Evolutionary conservation across 768 basidiomycete species (phyloP), one percentile per base, ranked within the genome.

Genomic region (Lentinula detonsa): DNA sequence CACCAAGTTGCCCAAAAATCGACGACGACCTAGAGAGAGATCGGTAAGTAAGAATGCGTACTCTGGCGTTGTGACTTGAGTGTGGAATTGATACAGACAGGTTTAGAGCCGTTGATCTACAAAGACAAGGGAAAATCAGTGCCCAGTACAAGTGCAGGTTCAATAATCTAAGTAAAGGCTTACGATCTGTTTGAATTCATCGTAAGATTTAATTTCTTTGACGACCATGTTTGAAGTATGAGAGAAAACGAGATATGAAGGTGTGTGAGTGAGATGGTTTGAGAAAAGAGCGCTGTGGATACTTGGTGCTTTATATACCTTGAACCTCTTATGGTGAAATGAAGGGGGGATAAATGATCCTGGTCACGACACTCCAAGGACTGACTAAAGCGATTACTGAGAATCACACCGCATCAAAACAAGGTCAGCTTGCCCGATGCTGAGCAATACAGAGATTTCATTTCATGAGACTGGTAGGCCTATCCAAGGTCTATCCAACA

Each of bases 1-100:
- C 85, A 90, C 88, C 89, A 90, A 2, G 82, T 80, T 43, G 89
- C 89, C 85, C 85, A 88, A 74, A 91, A 90, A 73, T 91, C 87
- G 67, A 91, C 76, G 16, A 87, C 46, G 68, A 64, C 78, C 72
- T 48, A 23, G 21, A 48, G 63, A 75, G 11, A 39, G 16, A 23
- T 18, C 50, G 21, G 39, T 53, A 11, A 21, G 8, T 33, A 21
- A 8, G 10, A 23, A 15, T 31, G 16, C 15, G 33, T 6, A n/a
- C 10, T n/a, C 13, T 13, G 13, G 9, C 37, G 37, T 8, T 8
- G 37, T 39, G 37, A 39, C 9, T 11, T n/a, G 31, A 8, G 8
- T 34, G 8, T 7, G 34, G 42, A 48, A 9, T 9, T 5, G 2
- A 18, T 9, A 48, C 46, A 13, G 23, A 60, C 59, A 10, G 50